Conservation (phyloP, 768 basidiomycete species). For the Calocybe gangraenosa region DNA sequence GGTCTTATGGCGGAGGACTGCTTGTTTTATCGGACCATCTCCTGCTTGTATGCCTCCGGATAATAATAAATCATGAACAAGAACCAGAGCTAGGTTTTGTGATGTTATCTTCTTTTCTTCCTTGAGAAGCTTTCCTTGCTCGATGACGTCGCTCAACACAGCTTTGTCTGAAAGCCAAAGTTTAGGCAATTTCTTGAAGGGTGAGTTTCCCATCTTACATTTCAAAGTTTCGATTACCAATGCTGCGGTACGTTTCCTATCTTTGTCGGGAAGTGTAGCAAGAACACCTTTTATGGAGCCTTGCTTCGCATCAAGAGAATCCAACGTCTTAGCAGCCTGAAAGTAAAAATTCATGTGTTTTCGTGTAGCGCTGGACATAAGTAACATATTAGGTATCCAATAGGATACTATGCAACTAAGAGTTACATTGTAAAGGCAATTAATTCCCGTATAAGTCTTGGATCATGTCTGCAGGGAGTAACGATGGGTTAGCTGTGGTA, state of each 20-base stretch:
- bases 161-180: slow-evolving; percentile 58
- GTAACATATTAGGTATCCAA: slow-evolving; percentile 17
- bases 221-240: slow-evolving; percentile 94
- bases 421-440: slow-evolving; percentile 16
- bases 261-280: slow-evolving; percentile 66
- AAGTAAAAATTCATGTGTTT: slow-evolving; percentile 91
- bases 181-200: not conserved
- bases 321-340: slow-evolving; percentile 78
- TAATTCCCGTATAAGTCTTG: slow-evolving; percentile 3
- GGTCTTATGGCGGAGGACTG: slow-evolving; percentile 84
- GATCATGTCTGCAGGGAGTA: not conserved
- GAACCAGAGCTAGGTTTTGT: slow-evolving; percentile 71
- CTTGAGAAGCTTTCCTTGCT: slow-evolving; percentile 60
- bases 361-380: slow-evolving; percentile 27
- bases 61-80: slow-evolving; percentile 88
- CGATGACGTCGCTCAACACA: slow-evolving; percentile 67
- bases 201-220: slow-evolving; percentile 50
- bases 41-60: slow-evolving; percentile 84
- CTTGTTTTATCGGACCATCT: slow-evolving; percentile 87
- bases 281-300: slow-evolving; percentile 91
- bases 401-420: slow-evolving; percentile 10
- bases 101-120: slow-evolving; percentile 79
- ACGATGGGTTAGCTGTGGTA: slow-evolving; percentile 7
- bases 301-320: slow-evolving; percentile 81
- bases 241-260: slow-evolving; percentile 74